Base-by-base conservation (phyloP, 805 yeast genomes). In the Yarrowia sp. region DNA sequence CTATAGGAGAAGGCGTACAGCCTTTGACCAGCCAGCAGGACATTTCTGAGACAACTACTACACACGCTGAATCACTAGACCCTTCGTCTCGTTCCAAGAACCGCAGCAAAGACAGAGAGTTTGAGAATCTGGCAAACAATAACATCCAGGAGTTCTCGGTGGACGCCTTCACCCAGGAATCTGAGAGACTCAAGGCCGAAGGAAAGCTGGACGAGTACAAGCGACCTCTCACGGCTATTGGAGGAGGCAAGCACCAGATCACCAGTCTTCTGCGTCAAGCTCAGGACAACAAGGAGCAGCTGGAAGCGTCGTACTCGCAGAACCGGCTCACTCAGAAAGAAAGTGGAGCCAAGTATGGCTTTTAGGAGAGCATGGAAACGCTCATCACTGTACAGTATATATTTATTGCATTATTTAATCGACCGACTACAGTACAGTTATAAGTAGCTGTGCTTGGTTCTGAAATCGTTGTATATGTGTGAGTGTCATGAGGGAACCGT, bases 61-160 rank as follows among this genome's bases (percentile, higher is more conserved):
- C 32, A 26, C 32, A 26, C 32, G 32, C 7, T 26, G 32, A 26
- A 26, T 26, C 32, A 3, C 32, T 26, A 5, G 32, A 26, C 32
- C 2, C 32, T 26, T 26, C 32, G 32, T 26, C 32, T 26, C 32
- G 32, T 26, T 4, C 55, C 9, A 53, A 53, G 38, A 53, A 53
- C n/a, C 45, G 59, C n/a, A 59, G 48, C 22, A 63, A 59, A 12
- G 53, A 59, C 11, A 26, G 67, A 7, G 67, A 63, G 16, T 63
- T 63, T 19, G 56, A 63, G 8, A 40, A 11, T 38, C 48, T 63
- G 46, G 75, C 77, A 4, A 8, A 15, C 5, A 10, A 48, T 12
- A 70, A 77, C 15, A 71, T 80, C 12, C 75, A 77, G 10, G 83
- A 82, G 22, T 75, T 81, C 70, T 74, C 76, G 67, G 77, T 82